Percentiles rank a stretch among this genome's conserved stretches.
These are phyloP conservation scores for Dothideomycetes sp. DNA, from an alignment of 2,329 filamentous ascomycete genomes.

Conservation along the genomic window DNA sequence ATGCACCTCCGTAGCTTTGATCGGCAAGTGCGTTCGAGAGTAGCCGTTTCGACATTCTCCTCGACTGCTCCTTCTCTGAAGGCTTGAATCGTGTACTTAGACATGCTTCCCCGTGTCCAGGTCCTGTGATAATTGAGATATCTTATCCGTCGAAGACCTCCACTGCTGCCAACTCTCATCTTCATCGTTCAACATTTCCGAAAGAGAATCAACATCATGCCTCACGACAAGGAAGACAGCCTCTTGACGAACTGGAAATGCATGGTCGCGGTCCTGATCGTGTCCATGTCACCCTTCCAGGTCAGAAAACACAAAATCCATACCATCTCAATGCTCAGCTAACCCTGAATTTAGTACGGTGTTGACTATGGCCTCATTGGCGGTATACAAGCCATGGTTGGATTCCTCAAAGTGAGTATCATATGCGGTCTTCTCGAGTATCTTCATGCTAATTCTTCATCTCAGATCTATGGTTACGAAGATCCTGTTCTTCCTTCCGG, in stretches of 20 bases:
- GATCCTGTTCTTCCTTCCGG: constrained; percentile 21
- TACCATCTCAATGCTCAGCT: background rate
- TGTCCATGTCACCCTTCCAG: constrained; percentile 42
- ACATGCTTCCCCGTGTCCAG: too few relatives aligned
- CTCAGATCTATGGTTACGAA: constrained; percentile 25
- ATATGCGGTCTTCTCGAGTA: too few relatives aligned
- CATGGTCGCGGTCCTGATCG: constrained; percentile 39
- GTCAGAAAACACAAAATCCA: background rate
- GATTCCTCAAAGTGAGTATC: constrained; percentile 36
- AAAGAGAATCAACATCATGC: too few relatives aligned
- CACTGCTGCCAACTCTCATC: too few relatives aligned
- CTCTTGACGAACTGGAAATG: constrained; percentile 35
- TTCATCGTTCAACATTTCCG: too few relatives aligned
- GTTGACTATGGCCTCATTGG: constrained; percentile 45
- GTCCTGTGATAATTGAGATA: too few relatives aligned
- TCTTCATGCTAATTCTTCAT: background rate
- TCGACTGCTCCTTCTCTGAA: too few relatives aligned
- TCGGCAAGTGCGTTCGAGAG: too few relatives aligned
- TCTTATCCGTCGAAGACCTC: too few relatives aligned
- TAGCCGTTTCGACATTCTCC: too few relatives aligned
- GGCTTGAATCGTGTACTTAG: too few relatives aligned
- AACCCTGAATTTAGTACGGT: constrained; percentile 32
- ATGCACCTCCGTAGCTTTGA: too few relatives aligned
- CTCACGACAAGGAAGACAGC: background rate
- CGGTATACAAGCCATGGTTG: constrained; percentile 43